Evolutionary conservation across 768 basidiomycete species (phyloP), one percentile per base, ranked within the genome.

Genomic region (Hirschioporus abietinus): DNA sequence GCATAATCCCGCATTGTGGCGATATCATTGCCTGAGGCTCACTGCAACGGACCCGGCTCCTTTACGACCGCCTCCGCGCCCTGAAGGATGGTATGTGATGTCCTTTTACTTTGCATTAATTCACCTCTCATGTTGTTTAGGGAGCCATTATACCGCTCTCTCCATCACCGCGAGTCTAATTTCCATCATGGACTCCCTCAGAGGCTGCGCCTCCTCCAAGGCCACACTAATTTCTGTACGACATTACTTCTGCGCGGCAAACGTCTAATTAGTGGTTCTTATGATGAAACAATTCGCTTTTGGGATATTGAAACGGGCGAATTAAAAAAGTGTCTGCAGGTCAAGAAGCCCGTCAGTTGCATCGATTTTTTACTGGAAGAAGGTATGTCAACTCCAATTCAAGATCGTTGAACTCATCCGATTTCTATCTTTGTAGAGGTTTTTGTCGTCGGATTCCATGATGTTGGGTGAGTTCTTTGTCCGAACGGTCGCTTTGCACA

Each of bases 391-490:
- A 30, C 30, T 26, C n/a, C 15, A 35, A 1, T 26, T 30, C 59
- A 1, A 34, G 8, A 1, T 23, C 24, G 24, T 1, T 18, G 0
- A 64, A 5, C 20, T 52, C 12, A 15, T 6, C 3, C 12, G 12
- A 15, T 52, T 15, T 1, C 12, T 35, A 9, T 65, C 26, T 57
- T 10, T 35, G 18, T 67, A 92, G 89, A 93, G 84, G 91, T 95
- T 3, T 92, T 96, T 66, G 94, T 93, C 17, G 92, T 93, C 35
- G 95, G 94, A 0, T 95, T 95, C 77, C 93, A 95, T 68, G 95
- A 96, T 71, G 90, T 95, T 66, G 94, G 93, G 90, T 91, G 73
- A 18, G 88, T 74, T 17, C 58, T n/a, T 9, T 2, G 25, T 8
- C 42, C 17, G 25, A 59, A 61, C 66, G 7, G 7, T 63, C 26